Evolutionary conservation across 2,329 filamentous ascomycete genomes (phyloP).

Genomic region (Pseudogymnoascus sp.): DNA sequence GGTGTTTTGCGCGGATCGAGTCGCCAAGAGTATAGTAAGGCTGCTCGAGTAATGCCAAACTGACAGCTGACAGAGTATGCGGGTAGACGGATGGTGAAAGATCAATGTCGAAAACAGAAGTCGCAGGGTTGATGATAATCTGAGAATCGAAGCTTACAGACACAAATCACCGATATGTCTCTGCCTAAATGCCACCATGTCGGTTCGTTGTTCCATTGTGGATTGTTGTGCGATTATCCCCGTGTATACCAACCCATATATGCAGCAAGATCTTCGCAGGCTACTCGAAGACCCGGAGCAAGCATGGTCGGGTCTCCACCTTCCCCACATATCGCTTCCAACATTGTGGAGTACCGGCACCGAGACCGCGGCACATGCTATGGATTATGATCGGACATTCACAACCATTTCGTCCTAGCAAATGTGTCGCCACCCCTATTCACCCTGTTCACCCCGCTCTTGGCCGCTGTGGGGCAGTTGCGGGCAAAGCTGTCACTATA

Average conservation of each 20-base stretch:
- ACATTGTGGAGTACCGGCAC: not conserved
- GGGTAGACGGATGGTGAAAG: not conserved
- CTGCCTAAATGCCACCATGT: not conserved
- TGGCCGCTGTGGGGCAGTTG: not conserved
- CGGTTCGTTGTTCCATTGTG: not conserved
- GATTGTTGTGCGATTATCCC: not conserved
- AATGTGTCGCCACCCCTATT: not conserved
- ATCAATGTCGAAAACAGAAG: not conserved
- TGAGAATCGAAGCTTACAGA: not conserved
- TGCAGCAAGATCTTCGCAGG: not conserved
- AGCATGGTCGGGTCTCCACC: not conserved
- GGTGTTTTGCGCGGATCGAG: not conserved
- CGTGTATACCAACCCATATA: not conserved
- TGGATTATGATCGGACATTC: not conserved
- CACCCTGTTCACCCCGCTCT: conserved; percentile 3
- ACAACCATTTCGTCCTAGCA: not conserved
- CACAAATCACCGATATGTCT: conserved; percentile 2
- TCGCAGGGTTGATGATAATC: not conserved
- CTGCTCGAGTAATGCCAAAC: not conserved
- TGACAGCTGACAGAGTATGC: not conserved
- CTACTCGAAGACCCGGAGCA: not conserved
- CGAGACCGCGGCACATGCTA: not conserved
- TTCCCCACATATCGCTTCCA: conserved; percentile 2
- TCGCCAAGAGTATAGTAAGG: not conserved
- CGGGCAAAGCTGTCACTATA: not conserved